A percentile compares a stretch with the other conserved stretches of the same genome.
Evolutionary conservation across 2,329 filamentous ascomycete genomes (phyloP).

Genomic region (Rhinocladiella mackenziei): DNA sequence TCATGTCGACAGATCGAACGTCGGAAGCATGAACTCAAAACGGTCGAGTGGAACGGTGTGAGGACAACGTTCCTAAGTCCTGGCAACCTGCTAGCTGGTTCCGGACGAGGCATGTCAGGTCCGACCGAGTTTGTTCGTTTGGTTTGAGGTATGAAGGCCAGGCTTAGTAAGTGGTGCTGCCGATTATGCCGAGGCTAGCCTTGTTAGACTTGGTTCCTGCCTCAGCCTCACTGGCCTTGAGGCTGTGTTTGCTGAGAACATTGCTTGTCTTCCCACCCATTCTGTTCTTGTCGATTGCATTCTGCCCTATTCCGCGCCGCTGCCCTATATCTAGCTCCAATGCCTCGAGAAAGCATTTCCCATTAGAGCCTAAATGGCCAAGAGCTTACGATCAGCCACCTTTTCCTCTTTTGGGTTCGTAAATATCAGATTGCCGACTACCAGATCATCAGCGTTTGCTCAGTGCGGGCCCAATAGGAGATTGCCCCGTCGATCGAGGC

Average conservation of each 20-base stretch:
- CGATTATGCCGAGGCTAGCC: constrained; percentile 16
- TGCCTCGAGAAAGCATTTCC: background rate
- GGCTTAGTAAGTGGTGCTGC: constrained; percentile 14
- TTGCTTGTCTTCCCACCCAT: constrained; percentile 1
- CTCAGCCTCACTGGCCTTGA: constrained; percentile 17
- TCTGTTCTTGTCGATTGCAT: background rate
- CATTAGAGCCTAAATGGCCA: background rate
- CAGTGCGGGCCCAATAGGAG: constrained; percentile 5
- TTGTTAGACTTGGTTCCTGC: constrained; percentile 1
- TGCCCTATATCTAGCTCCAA: constrained; percentile 10
- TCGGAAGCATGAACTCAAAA: background rate
- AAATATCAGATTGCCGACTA: constrained; percentile 20
- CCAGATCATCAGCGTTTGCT: constrained; percentile 6
- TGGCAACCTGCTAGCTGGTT: no score
- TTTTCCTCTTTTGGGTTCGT: background rate
- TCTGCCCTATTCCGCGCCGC: constrained; percentile 8
- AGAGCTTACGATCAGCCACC: constrained; percentile 15
- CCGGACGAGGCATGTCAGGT: no score
- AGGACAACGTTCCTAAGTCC: no score
- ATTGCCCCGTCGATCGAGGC: constrained; percentile 2
- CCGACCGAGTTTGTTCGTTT: no score
- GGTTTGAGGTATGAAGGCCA: no score
- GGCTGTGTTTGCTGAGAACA: constrained; percentile 10
- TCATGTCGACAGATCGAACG: background rate
- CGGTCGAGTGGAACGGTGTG: no score